phyloP scores from a whole-genome alignment of 768 basidiomycete species.

The Naganishia friedmannii region DNA sequence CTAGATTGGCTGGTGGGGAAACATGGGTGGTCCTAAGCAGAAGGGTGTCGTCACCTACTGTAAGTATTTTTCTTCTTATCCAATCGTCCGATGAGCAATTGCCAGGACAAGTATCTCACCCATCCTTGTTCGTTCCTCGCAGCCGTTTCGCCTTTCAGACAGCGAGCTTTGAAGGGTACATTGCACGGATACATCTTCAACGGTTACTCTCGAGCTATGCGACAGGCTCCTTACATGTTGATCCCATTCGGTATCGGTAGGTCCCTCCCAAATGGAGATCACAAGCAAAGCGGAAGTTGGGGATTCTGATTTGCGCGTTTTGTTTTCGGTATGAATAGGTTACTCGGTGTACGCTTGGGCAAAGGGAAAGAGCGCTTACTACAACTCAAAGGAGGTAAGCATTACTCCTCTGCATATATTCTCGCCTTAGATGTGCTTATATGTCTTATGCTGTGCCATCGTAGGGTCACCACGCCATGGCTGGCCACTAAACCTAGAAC shows the following conservation, averaged over 20 bases:
- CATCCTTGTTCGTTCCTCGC: no score
- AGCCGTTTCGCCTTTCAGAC: constrained; percentile 82
- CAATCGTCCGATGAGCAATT: neutral
- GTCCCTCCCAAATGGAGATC: constrained; percentile 51
- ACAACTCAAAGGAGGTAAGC: constrained; percentile 47
- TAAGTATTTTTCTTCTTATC: constrained; percentile 56
- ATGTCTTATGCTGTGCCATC: no score
- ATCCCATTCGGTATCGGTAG: constrained; percentile 73
- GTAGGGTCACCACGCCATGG: constrained; percentile 22
- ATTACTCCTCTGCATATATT: neutral
- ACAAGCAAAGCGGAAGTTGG: neutral
- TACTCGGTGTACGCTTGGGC: constrained; percentile 79
- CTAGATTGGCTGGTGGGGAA: constrained; percentile 90
- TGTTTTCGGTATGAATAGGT: constrained; percentile 60
- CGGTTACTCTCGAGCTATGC: constrained; percentile 72
- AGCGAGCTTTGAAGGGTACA: constrained; percentile 68
- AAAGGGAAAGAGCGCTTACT: constrained; percentile 57
- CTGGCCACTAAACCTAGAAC: constrained; percentile 13
- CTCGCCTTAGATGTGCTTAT: neutral
- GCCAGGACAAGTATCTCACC: no score
- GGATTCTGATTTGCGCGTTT: neutral
- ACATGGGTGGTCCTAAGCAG: constrained; percentile 64
- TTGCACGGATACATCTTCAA: constrained; percentile 78
- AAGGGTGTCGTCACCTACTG: constrained; percentile 78
- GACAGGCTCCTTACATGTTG: constrained; percentile 72